Conservation (phyloP, 2,329 filamentous ascomycete genomes). For the Fusarium secorum region DNA sequence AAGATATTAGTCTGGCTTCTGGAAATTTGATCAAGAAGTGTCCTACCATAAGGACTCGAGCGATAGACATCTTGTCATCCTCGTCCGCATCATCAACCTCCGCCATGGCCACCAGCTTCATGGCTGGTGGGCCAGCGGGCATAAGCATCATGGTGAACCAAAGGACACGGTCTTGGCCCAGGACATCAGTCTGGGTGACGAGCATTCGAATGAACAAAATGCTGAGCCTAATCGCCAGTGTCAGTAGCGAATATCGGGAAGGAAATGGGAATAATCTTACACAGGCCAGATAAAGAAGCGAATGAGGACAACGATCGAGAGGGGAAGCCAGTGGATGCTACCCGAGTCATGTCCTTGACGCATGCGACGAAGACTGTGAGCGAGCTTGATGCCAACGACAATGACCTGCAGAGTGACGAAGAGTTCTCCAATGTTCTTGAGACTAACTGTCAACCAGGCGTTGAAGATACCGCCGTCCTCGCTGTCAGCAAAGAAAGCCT, state of each 20-base stretch:
- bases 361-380: slow-evolving; percentile 28
- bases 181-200: not conserved
- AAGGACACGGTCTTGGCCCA: slow-evolving; percentile 16
- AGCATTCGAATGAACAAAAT: slow-evolving; percentile 25
- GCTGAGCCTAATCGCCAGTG: not conserved
- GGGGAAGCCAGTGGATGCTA: slow-evolving; percentile 2
- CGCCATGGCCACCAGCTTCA: slow-evolving; percentile 28
- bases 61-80: slow-evolving; percentile 29
- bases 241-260: not conserved
- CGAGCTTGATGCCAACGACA: slow-evolving; percentile 26
- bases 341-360: slow-evolving; percentile 16
- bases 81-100: slow-evolving; percentile 26
- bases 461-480: slow-evolving; percentile 25
- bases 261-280: not conserved
- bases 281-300: slow-evolving; percentile 23
- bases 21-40: accelerated
- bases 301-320: slow-evolving; percentile 8
- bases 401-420: slow-evolving; percentile 27
- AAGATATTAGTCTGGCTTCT: not conserved
- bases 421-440: slow-evolving; percentile 28
- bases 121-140: slow-evolving; percentile 19
- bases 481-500: slow-evolving; percentile 19
- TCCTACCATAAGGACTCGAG: slow-evolving; percentile 20
- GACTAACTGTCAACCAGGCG: slow-evolving; percentile 24
- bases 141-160: slow-evolving; percentile 31